These are phyloP conservation scores for Tephrocybe sp. DNA, from an alignment of 768 basidiomycete genomes.

Conservation along the genomic window DNA sequence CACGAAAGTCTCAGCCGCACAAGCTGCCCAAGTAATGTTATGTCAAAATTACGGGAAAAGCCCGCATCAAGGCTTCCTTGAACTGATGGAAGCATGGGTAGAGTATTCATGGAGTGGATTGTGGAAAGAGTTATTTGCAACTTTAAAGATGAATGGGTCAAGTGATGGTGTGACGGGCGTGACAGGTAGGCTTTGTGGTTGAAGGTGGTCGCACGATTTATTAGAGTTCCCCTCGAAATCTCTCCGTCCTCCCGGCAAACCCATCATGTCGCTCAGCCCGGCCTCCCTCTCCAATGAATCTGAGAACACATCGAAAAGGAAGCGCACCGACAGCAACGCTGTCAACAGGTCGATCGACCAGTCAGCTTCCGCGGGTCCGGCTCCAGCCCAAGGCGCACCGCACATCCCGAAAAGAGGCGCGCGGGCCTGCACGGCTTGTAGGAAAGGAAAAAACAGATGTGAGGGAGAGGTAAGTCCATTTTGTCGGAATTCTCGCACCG, in stretches of 20 bases:
- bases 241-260: slow-evolving; percentile 19
- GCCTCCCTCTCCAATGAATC: slow-evolving; percentile 56
- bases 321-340: slow-evolving; percentile 44
- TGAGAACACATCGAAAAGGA: slow-evolving; percentile 56
- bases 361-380: slow-evolving; percentile 32
- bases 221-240: slow-evolving; percentile 15
- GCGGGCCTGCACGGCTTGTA: slow-evolving; percentile 84
- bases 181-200: slow-evolving; percentile 13
- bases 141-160: slow-evolving; percentile 14
- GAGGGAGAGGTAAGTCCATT: slow-evolving; percentile 76
- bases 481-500: slow-evolving; percentile 42
- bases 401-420: slow-evolving; percentile 91
- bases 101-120: slow-evolving; percentile 5
- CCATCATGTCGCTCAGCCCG: slow-evolving; percentile 67
- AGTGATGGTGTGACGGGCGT: slow-evolving; percentile 17
- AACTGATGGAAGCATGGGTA: slow-evolving; percentile 12
- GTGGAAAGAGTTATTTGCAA: not conserved
- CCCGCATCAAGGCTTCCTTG: slow-evolving; percentile 11
- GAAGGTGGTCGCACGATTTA: slow-evolving; percentile 17
- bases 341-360: slow-evolving; percentile 30
- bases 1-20: slow-evolving; percentile 17
- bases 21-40: not conserved
- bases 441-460: slow-evolving; percentile 91
- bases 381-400: slow-evolving; percentile 33
- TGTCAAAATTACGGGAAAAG: slow-evolving; percentile 13